phyloP scores from a whole-genome alignment of 2,329 filamentous ascomycete species.

The Exophiala calicioides region DNA sequence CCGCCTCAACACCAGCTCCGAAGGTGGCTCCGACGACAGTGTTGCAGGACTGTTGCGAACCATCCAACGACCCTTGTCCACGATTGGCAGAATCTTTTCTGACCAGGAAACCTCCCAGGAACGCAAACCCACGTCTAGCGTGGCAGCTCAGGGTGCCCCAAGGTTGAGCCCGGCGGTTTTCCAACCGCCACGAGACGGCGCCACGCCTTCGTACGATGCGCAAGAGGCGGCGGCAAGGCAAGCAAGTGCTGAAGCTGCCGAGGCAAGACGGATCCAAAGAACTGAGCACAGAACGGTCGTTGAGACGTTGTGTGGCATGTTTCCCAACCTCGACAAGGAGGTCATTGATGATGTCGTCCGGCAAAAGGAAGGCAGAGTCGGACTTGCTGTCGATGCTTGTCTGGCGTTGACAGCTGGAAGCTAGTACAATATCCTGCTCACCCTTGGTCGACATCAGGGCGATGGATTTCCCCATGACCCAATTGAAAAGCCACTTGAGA shows the following conservation, averaged over 20 bases:
- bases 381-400: constrained; percentile 82
- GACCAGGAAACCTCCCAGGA: constrained; percentile 57
- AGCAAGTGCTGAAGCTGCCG: constrained; percentile 83
- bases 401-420: constrained; percentile 62
- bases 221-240: constrained; percentile 89
- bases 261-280: constrained; percentile 78
- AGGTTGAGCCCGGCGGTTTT: constrained; percentile 53
- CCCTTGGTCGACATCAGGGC: too few species aligned
- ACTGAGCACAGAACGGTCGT: constrained; percentile 89
- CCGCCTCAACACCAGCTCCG: constrained; percentile 45
- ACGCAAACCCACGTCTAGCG: constrained; percentile 28
- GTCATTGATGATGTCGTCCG: constrained; percentile 96
- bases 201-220: constrained; percentile 53
- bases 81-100: constrained; percentile 92
- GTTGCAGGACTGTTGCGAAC: constrained; percentile 83
- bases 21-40: constrained; percentile 69
- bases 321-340: constrained; percentile 89
- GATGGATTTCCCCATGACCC: too few species aligned
- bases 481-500: too few species aligned
- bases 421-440: constrained; percentile 9
- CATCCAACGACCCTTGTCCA: constrained; percentile 86
- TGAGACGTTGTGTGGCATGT: constrained; percentile 94
- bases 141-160: constrained; percentile 38
- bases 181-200: constrained; percentile 45
- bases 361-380: constrained; percentile 90